These are phyloP conservation scores for Botrytis fragariae DNA, from an alignment of 2,329 filamentous ascomycete genomes.

Conservation along the genomic window DNA sequence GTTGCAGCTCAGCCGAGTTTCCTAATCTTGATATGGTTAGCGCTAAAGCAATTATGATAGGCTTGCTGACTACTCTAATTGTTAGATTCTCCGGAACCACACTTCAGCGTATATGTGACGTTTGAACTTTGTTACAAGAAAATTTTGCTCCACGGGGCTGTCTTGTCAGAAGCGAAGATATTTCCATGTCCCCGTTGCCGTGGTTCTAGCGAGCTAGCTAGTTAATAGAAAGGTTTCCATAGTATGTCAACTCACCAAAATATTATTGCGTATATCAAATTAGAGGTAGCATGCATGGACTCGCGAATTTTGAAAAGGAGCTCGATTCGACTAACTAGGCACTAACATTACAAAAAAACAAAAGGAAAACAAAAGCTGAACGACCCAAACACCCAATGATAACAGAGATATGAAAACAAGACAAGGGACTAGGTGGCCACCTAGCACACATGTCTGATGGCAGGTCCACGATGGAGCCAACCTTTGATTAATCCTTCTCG, in stretches of 20 bases:
- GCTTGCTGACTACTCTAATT: background rate
- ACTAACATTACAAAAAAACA: background rate
- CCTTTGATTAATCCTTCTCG: background rate
- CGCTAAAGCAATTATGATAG: too few relatives aligned
- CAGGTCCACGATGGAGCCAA: too few relatives aligned
- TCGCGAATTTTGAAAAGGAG: background rate
- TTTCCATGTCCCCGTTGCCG: too few relatives aligned
- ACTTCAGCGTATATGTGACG: background rate
- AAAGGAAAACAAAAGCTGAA: background rate
- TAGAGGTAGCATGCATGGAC: background rate
- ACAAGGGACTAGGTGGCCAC: background rate
- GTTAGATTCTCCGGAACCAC: background rate
- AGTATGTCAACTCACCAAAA: background rate
- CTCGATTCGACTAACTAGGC: background rate
- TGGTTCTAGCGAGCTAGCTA: background rate
- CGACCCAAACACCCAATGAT: background rate
- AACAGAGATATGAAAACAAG: background rate
- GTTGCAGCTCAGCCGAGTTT: background rate
- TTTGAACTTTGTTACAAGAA: background rate
- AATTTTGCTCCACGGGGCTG: background rate
- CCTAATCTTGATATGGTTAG: background rate
- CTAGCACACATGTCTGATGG: background rate
- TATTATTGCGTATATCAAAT: background rate
- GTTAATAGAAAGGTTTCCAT: background rate
- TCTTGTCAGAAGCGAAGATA: background rate